phyloP scores from a whole-genome alignment of 805 yeast species.

The Tetrapisispora pingtungensis region DNA sequence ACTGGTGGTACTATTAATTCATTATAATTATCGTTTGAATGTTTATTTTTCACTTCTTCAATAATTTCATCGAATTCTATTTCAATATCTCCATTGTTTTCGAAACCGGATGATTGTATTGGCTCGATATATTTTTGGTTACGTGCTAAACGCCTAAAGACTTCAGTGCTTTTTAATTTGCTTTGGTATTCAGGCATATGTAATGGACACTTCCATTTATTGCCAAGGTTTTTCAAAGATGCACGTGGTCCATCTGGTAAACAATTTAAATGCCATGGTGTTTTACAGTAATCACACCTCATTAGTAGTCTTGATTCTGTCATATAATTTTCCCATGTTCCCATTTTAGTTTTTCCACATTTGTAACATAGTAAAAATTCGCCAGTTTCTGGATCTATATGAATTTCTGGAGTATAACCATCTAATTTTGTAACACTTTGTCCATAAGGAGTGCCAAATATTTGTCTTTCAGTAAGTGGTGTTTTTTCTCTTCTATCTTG shows the following conservation, averaged over 20 bases:
- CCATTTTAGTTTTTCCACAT: constrained; percentile 64
- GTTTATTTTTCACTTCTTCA: constrained; percentile 15
- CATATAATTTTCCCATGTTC: constrained; percentile 32
- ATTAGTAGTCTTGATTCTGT: constrained; percentile 42
- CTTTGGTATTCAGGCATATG: constrained; percentile 35
- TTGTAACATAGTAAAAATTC: constrained; percentile 60
- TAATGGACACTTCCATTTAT: constrained; percentile 87
- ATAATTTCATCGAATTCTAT: constrained; percentile 37
- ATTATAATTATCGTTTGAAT: constrained; percentile 12
- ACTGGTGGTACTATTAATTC: constrained; percentile 14
- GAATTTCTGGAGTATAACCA: constrained; percentile 45
- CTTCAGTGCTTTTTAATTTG: constrained; percentile 8
- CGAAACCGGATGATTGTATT: constrained; percentile 38
- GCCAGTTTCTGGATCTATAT: constrained; percentile 52
- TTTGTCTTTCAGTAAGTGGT: constrained; percentile 32
- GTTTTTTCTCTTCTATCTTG: constrained; percentile 44
- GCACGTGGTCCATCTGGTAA: constrained; percentile 60
- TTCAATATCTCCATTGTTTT: constrained; percentile 51
- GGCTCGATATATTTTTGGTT: constrained; percentile 48
- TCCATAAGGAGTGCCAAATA: constrained; percentile 37
- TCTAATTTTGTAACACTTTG: constrained; percentile 27
- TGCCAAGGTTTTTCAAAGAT: constrained; percentile 60
- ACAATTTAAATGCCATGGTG: constrained; percentile 87
- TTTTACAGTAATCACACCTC: constrained; percentile 74
- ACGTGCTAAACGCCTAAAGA: constrained; percentile 38